phyloP scores from a whole-genome alignment of 2,329 filamentous ascomycete species.

The Pseudogymnoascus sp. region DNA sequence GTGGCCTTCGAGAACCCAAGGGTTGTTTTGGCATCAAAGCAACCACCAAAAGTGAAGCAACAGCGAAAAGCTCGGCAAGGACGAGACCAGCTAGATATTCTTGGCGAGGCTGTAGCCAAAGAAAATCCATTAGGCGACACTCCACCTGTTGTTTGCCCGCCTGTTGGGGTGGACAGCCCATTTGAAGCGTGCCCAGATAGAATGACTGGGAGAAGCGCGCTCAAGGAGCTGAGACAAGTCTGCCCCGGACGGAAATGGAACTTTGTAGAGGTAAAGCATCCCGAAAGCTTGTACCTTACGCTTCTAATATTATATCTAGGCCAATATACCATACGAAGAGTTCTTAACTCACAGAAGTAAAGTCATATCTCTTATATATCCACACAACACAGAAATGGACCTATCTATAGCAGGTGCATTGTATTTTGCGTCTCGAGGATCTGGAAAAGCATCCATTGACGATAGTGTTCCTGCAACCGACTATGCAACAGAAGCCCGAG shows the following conservation, averaged over 20 bases:
- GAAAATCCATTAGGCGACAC: background rate
- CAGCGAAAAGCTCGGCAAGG: slow-evolving; percentile 15
- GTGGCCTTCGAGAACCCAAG: slow-evolving; percentile 95
- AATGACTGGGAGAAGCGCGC: slow-evolving; percentile 73
- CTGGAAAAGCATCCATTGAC: slow-evolving; percentile 29
- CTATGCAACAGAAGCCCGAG: slow-evolving; percentile 68
- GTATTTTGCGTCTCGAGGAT: slow-evolving; percentile 89
- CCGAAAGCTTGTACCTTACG: slow-evolving; percentile 11
- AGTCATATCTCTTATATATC: slow-evolving; percentile 74
- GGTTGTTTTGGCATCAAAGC: slow-evolving; percentile 51
- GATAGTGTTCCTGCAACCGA: slow-evolving; percentile 14
- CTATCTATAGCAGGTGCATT: slow-evolving; percentile 86
- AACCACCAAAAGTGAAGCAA: slow-evolving; percentile 25
- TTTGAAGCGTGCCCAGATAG: slow-evolving; percentile 90
- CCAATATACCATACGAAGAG: slow-evolving; percentile 78
- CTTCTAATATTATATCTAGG: slow-evolving; percentile 33
- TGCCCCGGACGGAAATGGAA: slow-evolving; percentile 71
- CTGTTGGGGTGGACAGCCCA: slow-evolving; percentile 27
- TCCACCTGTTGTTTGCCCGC: background rate
- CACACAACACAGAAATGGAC: slow-evolving; percentile 98
- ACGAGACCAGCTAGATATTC: background rate
- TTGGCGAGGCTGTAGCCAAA: background rate
- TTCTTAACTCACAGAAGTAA: slow-evolving; percentile 60
- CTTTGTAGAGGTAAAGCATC: slow-evolving; percentile 61
- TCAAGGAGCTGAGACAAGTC: slow-evolving; percentile 61